These are phyloP conservation scores for Mucor circinelloides DNA, from an alignment of 371 early-diverging fungal genomes.

Conservation along the genomic window DNA sequence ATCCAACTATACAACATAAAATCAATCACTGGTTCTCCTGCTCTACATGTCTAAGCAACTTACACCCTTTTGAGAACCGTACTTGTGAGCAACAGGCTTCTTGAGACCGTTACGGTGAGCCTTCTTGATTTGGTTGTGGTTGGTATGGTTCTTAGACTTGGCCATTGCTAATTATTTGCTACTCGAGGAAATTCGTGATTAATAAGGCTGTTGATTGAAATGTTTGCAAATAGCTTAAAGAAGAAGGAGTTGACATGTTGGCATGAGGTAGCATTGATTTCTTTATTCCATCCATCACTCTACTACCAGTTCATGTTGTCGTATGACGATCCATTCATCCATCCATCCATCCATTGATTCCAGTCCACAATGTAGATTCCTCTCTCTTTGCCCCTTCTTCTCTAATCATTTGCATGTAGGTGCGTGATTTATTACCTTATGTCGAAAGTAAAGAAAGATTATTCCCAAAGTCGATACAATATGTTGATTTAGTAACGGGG, in stretches of 20 bases:
- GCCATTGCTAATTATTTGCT: slow-evolving; percentile 64
- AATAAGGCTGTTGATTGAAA: background rate
- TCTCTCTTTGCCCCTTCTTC: background rate
- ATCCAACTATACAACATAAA: slow-evolving; percentile 63
- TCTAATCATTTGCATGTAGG: background rate
- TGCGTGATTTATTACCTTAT: slow-evolving; percentile 16
- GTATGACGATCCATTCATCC: background rate
- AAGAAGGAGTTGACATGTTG: background rate
- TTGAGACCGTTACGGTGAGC: slow-evolving; percentile 99
- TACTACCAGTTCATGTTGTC: background rate
- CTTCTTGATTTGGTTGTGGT: slow-evolving; percentile 99
- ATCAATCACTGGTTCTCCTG: background rate
- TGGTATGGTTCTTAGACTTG: slow-evolving; percentile 99
- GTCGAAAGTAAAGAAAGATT: slow-evolving; percentile 23
- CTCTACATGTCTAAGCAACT: slow-evolving; percentile 21
- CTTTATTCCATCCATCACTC: background rate
- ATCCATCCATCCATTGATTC: background rate
- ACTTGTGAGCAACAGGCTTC: slow-evolving; percentile 87
- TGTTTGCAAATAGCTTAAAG: background rate
- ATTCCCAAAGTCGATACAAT: background rate
- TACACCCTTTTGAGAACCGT: slow-evolving; percentile 93
- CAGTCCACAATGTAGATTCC: background rate
- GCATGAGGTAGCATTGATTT: background rate
- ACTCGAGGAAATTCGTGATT: background rate
- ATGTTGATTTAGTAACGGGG: background rate